Evolutionary conservation across 2,329 filamentous ascomycete genomes (phyloP).

Genomic region (Colletotrichum sp.): DNA sequence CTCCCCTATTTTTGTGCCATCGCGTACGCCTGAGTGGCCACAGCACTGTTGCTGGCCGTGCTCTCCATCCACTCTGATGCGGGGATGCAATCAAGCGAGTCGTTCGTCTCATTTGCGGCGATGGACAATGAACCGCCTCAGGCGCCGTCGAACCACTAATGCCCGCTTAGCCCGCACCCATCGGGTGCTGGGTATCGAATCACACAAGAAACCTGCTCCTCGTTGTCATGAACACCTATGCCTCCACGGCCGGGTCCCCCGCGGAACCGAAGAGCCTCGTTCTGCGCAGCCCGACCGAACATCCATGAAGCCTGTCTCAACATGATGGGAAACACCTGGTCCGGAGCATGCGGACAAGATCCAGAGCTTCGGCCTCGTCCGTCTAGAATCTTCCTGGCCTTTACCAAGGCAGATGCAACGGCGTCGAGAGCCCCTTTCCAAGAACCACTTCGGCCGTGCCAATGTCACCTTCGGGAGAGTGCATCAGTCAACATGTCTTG

Average conservation of each 20-base stretch:
- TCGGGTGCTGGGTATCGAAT: background rate
- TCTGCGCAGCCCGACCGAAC: background rate
- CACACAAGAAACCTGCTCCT: background rate
- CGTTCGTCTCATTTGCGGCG: constrained; percentile 17
- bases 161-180: background rate
- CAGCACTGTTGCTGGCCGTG: background rate
- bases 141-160: background rate
- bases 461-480: constrained; percentile 58
- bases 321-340: background rate
- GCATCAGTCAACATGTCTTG: constrained; percentile 19
- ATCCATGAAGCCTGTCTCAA: constrained; percentile 12
- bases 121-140: background rate
- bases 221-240: background rate
- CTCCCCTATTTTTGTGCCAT: background rate
- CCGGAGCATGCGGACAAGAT: background rate
- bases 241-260: background rate
- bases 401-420: constrained; percentile 71
- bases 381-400: background rate
- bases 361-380: background rate
- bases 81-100: constrained; percentile 13
- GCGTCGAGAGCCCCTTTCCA: constrained; percentile 64
- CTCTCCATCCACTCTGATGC: background rate
- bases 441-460: constrained; percentile 69
- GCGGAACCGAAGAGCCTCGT: background rate
- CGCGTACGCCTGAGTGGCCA: background rate